These are phyloP conservation scores for Fusarium nygamai DNA, from an alignment of 2,329 filamentous ascomycete genomes.

Conservation along the genomic window DNA sequence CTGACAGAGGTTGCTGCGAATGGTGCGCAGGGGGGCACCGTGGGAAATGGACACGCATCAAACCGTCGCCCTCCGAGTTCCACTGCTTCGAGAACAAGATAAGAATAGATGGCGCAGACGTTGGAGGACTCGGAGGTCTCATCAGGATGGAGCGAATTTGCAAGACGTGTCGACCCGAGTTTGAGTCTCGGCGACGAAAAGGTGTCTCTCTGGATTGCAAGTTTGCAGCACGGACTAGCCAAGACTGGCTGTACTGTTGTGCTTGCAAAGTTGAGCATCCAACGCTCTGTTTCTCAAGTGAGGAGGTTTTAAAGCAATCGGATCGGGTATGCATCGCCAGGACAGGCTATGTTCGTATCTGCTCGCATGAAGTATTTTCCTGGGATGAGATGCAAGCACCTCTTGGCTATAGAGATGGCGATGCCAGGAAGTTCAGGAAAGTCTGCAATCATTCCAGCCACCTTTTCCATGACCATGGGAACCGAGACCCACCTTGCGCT, in stretches of 20 bases:
- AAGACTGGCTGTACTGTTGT: not conserved
- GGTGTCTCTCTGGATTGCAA: not conserved
- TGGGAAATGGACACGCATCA: not conserved
- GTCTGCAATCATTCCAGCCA: not conserved
- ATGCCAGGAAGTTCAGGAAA: rapidly evolving
- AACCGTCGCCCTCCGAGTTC: rapidly evolving
- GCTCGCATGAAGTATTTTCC: not conserved
- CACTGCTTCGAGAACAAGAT: not conserved
- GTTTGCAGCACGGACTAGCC: rapidly evolving
- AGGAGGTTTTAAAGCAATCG: rapidly evolving
- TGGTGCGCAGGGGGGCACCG: not conserved
- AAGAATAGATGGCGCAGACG: rapidly evolving
- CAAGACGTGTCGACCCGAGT: not conserved
- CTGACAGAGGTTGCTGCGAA: not conserved
- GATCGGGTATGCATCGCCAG: not conserved
- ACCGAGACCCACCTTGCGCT: not conserved
- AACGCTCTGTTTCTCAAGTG: not conserved
- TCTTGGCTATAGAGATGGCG: rapidly evolving
- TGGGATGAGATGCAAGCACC: not conserved
- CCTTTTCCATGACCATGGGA: rapidly evolving
- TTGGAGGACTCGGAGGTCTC: rapidly evolving
- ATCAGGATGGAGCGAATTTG: not conserved
- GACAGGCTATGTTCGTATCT: not conserved
- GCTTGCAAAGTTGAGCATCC: not conserved
- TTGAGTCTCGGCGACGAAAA: not conserved